phyloP scores from a whole-genome alignment of 164 flowering plant genomes.

The Piper betle region DNA sequence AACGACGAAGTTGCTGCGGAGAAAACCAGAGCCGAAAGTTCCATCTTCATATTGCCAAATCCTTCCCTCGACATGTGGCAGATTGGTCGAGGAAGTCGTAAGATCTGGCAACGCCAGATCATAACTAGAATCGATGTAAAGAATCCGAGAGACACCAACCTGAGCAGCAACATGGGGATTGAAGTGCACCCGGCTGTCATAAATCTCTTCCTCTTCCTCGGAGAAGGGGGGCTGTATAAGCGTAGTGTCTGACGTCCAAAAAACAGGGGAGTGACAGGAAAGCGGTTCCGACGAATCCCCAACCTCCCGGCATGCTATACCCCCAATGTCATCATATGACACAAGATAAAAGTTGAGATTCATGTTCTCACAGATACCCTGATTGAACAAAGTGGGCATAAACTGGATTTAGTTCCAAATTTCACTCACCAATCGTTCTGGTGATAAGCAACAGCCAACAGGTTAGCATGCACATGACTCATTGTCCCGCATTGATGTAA shows the following conservation, averaged over 20 bases:
- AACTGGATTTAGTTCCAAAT: too few species aligned
- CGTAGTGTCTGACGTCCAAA: conserved; percentile 67
- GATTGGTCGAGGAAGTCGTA: conserved; percentile 25
- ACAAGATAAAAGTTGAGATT: conserved; percentile 72
- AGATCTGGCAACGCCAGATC: conserved; percentile 44
- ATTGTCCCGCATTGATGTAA: too few species aligned
- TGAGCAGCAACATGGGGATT: conserved; percentile 8
- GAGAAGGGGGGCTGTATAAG: conserved; percentile 56
- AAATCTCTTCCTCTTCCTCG: conserved; percentile 43
- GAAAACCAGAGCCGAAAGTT: conserved; percentile 83
- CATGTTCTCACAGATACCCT: conserved; percentile 68
- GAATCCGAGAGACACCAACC: conserved; percentile 42
- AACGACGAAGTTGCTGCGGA: conserved; percentile 44
- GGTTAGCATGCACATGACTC: too few species aligned
- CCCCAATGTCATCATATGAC: conserved; percentile 69
- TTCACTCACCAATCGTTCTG: too few species aligned
- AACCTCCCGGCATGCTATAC: conserved; percentile 57
- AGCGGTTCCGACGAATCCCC: conserved; percentile 44
- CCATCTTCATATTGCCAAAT: conserved; percentile 78
- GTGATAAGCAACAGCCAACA: too few species aligned
- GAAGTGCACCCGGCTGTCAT: conserved; percentile 45
- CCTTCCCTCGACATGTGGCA: conserved; percentile 54
- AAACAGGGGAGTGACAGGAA: conserved; percentile 42
- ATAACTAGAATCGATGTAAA: conserved; percentile 53
- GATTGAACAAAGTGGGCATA: conserved; percentile 13